Base-by-base conservation (phyloP, 495 filamentous ascomycete species). In the Lepidopterella palustris region DNA sequence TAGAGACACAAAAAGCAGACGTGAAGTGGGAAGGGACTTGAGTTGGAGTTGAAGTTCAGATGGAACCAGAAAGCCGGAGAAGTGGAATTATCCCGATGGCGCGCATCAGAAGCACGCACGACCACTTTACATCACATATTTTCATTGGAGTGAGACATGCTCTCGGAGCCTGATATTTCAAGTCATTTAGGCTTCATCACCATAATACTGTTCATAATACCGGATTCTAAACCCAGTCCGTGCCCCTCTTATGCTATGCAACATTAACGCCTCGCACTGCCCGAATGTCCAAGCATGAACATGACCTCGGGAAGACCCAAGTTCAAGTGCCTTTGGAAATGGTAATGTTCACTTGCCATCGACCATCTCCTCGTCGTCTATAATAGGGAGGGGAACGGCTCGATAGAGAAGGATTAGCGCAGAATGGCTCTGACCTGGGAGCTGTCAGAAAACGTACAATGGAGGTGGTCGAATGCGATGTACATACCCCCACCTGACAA, bases 341-440 rank as follows among this genome's bases (percentile, higher is more conserved):
- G 53, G 29, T n/a, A n/a, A n/a, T n/a, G n/a, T n/a, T n/a, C n/a
- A n/a, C 21, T 24, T 56, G 53, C 29, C 23, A 11, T 47, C 53
- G n/a, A 59, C 42, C 47, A 68, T 64, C 60, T 76, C 70, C 21
- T 69, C 62, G 64, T 76, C 82, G 27, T 83, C 77, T 24, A 75
- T 59, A 10, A 75, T 77, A 13, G 83, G 79, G 27, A 87, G 69
- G 21, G 85, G 82, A 54, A 96, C 88, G 6, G 95, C 93, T 28
- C 85, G 84, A 73, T 97, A 98, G 10, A 98, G 84, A 26, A 96
- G 77, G 61, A 98, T 95, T 13, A 98, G 78, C 15, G 93, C 93
- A 20, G 90, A 95, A 74, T 98, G 93, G 45, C 87, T 90, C 76
- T 98, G 93, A 40, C 85, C 85, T 88, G 54, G 13, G 50, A 18